Evolutionary conservation across 352 stramenopile species (phyloP), one percentile per base, ranked within the genome.

Genomic region (Blastocystis sp.): DNA sequence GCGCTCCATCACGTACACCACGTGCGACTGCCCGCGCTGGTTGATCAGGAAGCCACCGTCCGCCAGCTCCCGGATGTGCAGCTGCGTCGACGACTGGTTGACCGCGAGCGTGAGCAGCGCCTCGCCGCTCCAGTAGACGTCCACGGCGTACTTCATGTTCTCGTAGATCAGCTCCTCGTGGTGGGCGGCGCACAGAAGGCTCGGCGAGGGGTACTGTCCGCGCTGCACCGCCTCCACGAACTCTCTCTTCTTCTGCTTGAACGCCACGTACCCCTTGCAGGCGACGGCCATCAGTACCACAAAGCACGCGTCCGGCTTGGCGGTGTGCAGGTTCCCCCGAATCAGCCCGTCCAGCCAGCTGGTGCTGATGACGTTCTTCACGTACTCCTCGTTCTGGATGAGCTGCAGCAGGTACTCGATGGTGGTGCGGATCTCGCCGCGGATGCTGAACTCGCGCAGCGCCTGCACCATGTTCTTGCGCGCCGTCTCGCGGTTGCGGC

Each of bases 351-450:
- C 97, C 60, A 99, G 93, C 97, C 97, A 99, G 69, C 94, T 95
- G 62, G 97, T 99, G 91, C 98, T 95, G 91, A 99, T 99, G 82
- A 92, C 92, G 92, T 99, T 99, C 82, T 94, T 92, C 80, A 98
- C 94, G 91, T 99, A 99, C 91, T 99, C 97, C 61, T 98, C 94
- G 40, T 96, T 94, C 91, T 99, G 94, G 91, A 99, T 98, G 91
- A 99, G 94, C 90, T 98, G 97, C 21, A 97, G 95, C 82, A 99
- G 98, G 91, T 99, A 99, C 92, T 99, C 97, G 59, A 99, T 94
- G 0, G 97, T 99, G 42, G 97, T 99, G 89, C 97, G 97, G 91
- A 99, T 99, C 89, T 99, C 96, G 88, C 97, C 97, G 78, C 97
- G 95, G 90, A 99, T 99, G 48, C 94, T 98, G 9, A 99, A 91